Percentiles rank a stretch among this genome's conserved stretches.
phyloP scores from a whole-genome alignment of 2,329 filamentous ascomycete genomes.

The Tricladium varicosporioides region DNA sequence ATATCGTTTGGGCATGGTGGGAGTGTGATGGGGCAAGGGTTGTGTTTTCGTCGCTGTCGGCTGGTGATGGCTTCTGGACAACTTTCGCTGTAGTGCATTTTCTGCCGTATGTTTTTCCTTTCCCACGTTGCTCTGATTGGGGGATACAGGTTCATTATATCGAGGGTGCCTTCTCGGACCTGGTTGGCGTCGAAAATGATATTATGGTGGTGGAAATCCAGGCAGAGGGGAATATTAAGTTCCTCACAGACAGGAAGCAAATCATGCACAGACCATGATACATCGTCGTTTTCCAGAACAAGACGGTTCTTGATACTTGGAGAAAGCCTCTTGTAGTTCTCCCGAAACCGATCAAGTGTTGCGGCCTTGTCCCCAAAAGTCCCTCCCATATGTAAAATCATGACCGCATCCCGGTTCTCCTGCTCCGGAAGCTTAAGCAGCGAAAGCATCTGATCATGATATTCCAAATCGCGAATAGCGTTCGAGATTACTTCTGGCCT shows the following conservation, averaged over 20 bases:
- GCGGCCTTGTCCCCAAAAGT: slow-evolving; percentile 73
- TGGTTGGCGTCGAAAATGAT: slow-evolving; percentile 76
- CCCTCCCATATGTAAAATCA: slow-evolving; percentile 93
- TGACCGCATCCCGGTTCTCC: slow-evolving; percentile 79
- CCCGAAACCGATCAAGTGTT: slow-evolving; percentile 51
- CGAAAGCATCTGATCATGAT: slow-evolving; percentile 81
- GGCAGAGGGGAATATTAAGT: slow-evolving; percentile 86
- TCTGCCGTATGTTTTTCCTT: slow-evolving; percentile 80
- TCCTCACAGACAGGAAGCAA: slow-evolving; percentile 87
- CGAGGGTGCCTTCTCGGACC: slow-evolving; percentile 78
- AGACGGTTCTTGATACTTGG: slow-evolving; percentile 73
- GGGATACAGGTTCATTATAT: slow-evolving; percentile 72
- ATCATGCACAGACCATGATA: slow-evolving; percentile 90
- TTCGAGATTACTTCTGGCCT: slow-evolving; percentile 72
- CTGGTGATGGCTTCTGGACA: slow-evolving; percentile 73
- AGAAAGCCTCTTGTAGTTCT: slow-evolving; percentile 55
- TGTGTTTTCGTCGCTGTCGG: slow-evolving; percentile 80
- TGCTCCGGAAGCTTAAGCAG: slow-evolving; percentile 76
- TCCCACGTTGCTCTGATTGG: slow-evolving; percentile 83
- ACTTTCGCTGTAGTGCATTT: slow-evolving; percentile 95
- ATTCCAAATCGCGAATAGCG: slow-evolving; percentile 78
- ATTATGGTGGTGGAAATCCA: slow-evolving; percentile 95
- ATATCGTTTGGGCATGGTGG: slow-evolving; percentile 80
- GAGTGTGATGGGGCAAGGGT: slow-evolving; percentile 71
- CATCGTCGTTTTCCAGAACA: slow-evolving; percentile 92